Evolutionary conservation across 306 rosid species (phyloP).

Genomic region (Potentilla sterilis): DNA sequence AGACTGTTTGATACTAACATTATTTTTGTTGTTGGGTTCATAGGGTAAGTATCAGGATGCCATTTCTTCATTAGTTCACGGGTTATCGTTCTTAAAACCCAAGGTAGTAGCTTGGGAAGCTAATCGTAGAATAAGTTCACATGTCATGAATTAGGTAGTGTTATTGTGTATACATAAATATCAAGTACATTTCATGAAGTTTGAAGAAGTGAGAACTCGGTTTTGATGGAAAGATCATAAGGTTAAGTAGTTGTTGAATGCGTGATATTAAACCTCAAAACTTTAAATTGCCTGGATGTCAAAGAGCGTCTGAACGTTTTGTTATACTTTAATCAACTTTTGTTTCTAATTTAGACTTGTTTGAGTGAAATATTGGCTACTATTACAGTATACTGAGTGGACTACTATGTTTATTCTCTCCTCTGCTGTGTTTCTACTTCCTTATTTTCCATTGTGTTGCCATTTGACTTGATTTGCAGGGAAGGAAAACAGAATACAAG

Average conservation of each 20-base stretch:
- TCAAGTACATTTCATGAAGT: not conserved
- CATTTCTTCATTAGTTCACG: not conserved
- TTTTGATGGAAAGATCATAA: not conserved
- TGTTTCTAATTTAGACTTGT: constrained; percentile 12
- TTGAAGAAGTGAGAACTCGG: not conserved
- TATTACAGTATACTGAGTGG: not conserved
- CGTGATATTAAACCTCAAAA: constrained; percentile 12
- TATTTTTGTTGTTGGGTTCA: constrained; percentile 15
- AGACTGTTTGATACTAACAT: not conserved
- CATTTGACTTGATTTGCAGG: constrained; percentile 34
- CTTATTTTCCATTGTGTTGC: constrained; percentile 19
- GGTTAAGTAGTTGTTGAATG: not conserved
- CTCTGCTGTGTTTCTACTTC: constrained; percentile 16
- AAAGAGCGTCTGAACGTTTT: constrained; percentile 11
- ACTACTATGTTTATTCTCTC: not conserved
- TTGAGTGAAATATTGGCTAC: not conserved
- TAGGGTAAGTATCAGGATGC: not conserved
- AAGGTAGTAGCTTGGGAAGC: not conserved
- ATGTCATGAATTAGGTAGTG: not conserved
- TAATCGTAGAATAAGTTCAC: not conserved
- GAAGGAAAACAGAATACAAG: constrained; percentile 23
- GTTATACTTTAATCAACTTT: not conserved
- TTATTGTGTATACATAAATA: not conserved
- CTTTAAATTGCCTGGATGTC: constrained; percentile 1
- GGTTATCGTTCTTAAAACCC: not conserved